Conservation (phyloP, 139 green algal genomes). For the Haematococcus sp. region DNA sequence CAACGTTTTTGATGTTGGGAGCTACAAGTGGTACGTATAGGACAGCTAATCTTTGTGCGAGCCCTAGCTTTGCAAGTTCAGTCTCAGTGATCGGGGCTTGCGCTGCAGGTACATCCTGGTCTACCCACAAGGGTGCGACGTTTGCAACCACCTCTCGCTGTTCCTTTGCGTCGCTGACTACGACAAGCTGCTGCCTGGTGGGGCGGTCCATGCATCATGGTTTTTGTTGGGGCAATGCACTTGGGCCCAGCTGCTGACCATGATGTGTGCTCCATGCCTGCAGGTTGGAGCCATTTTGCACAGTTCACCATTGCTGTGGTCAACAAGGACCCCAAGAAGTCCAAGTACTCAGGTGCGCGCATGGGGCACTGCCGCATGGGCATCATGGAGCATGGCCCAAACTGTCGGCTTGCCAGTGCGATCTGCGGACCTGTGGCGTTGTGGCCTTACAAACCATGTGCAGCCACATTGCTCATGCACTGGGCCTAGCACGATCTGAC, state of each 20-base stretch:
- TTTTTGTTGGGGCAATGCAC: too few species aligned
- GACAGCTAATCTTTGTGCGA: neutral
- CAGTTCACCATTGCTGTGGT: conserved; percentile 99
- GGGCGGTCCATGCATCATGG: neutral
- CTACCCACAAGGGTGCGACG: conserved; percentile 96
- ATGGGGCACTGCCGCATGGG: too few species aligned
- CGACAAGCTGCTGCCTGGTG: conserved; percentile 96
- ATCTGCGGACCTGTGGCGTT: too few species aligned
- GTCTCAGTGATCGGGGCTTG: too few species aligned
- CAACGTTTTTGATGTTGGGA: conserved; percentile 90
- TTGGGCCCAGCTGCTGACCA: neutral
- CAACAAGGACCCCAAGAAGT: conserved; percentile 98
- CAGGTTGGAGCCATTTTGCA: conserved; percentile 97
- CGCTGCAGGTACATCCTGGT: conserved; percentile 92
- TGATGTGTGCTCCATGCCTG: neutral
- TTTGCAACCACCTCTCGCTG: conserved; percentile 96
- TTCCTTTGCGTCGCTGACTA: conserved; percentile 99
- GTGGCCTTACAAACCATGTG: too few species aligned
- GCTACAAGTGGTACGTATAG: conserved; percentile 87
- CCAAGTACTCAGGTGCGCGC: conserved; percentile 90
- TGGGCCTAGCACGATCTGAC: too few species aligned
- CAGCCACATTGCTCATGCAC: too few species aligned
- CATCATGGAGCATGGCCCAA: too few species aligned
- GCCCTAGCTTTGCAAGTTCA: neutral
- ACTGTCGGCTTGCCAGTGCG: too few species aligned